phyloP scores from a whole-genome alignment of 345 rosid genomes.

The Cardamine chenopodiifolia region DNA sequence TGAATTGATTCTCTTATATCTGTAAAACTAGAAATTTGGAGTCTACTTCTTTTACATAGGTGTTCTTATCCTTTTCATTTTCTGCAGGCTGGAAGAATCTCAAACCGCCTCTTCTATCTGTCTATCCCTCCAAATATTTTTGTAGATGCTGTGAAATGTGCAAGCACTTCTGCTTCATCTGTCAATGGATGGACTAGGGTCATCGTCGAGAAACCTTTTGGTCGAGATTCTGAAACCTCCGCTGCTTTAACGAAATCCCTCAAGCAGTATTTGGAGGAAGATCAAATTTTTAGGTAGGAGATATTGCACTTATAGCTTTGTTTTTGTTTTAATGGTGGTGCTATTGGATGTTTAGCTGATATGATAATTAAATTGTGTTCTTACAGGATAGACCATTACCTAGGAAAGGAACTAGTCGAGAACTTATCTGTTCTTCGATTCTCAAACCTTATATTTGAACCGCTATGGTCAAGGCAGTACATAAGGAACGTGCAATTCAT shows the following conservation, averaged over 20 bases:
- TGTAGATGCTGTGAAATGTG: conserved; percentile 87
- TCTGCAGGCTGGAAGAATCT: conserved; percentile 73
- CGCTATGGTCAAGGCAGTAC: conserved; percentile 95
- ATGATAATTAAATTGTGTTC: conserved; percentile 18
- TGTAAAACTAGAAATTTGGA: too few relatives aligned
- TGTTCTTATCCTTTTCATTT: not conserved
- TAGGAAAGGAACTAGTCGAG: conserved; percentile 97
- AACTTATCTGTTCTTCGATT: conserved; percentile 95
- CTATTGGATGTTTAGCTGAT: not conserved
- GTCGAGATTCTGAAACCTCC: conserved; percentile 94
- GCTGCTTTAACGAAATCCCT: conserved; percentile 89
- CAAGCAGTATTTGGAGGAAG: conserved; percentile 81
- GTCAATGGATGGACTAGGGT: conserved; percentile 96
- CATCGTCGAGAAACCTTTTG: conserved; percentile 99
- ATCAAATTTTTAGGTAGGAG: conserved; percentile 88
- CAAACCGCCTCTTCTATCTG: conserved; percentile 90
- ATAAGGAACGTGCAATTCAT: conserved; percentile 87
- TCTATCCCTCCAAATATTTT: conserved; percentile 97
- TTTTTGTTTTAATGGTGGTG: conserved; percentile 5
- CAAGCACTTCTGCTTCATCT: conserved; percentile 89
- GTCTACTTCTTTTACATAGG: not conserved
- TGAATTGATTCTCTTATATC: too few relatives aligned
- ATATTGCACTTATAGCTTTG: conserved; percentile 17
- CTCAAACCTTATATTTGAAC: conserved; percentile 97
- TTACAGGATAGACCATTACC: conserved; percentile 94